These are phyloP conservation scores for Buddleja alternifolia DNA, from an alignment of 257 asterid species.

Conservation along the genomic window DNA sequence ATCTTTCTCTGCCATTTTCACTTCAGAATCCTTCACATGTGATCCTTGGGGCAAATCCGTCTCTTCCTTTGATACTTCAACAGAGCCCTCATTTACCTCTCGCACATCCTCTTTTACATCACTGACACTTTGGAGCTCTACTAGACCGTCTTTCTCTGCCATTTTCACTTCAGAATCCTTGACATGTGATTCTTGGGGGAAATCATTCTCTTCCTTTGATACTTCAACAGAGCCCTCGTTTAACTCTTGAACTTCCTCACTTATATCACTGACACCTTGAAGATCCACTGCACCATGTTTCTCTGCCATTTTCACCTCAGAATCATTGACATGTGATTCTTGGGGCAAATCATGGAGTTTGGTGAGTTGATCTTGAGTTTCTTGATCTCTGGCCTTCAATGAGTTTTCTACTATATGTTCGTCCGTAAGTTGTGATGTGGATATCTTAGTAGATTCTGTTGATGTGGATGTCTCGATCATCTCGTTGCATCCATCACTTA, in stretches of 20 bases:
- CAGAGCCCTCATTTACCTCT: conserved; percentile 25
- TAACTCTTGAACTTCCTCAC: background rate
- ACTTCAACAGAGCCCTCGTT: no score
- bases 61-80: no score
- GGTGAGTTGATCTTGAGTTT: conserved; percentile 25
- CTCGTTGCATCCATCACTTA: conserved; percentile 13
- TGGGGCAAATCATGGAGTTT: conserved; percentile 23
- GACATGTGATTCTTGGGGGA: conserved; percentile 18
- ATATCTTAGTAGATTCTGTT: conserved; percentile 6
- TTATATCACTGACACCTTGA: conserved; percentile 23
- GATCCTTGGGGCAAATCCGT: conserved; percentile 18
- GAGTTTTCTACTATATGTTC: conserved; percentile 12
- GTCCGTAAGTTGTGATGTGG: conserved; percentile 18
- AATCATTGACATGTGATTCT: conserved; percentile 10
- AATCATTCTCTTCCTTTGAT: background rate
- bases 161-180: conserved; percentile 16
- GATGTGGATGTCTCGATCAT: conserved; percentile 24
- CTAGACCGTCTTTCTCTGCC: conserved; percentile 19
- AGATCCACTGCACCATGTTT: conserved; percentile 18
- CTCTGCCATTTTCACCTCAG: conserved; percentile 20
- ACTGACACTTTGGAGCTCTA: conserved; percentile 20
- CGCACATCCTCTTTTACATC: conserved; percentile 24
- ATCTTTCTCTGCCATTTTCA: conserved; percentile 17
- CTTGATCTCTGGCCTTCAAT: conserved; percentile 23
- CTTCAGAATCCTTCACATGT: conserved; percentile 18